These are phyloP conservation scores for Cladophialophora bantiana DNA, from an alignment of 2,329 filamentous ascomycete genomes.

Conservation along the genomic window DNA sequence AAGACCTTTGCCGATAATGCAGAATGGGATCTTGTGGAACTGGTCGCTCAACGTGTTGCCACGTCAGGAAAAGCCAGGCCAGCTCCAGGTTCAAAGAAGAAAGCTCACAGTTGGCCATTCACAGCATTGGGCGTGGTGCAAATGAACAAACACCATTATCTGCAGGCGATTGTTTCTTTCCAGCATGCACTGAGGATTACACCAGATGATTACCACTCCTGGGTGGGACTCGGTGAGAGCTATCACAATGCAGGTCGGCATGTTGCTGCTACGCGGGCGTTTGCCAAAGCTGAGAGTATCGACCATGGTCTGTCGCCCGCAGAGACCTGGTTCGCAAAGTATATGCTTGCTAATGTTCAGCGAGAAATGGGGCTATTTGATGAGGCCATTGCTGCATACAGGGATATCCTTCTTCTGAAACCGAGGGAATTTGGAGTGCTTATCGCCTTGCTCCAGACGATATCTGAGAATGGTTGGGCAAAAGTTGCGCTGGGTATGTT, in stretches of 20 bases:
- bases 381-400: constrained; percentile 78
- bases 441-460: constrained; percentile 85
- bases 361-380: constrained; percentile 91
- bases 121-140: constrained; percentile 92
- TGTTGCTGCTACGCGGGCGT: constrained; percentile 91
- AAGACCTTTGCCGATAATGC: constrained; percentile 84
- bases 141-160: constrained; percentile 90
- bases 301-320: constrained; percentile 67
- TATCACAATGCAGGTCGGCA: constrained; percentile 94
- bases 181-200: constrained; percentile 84
- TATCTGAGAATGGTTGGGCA: constrained; percentile 80
- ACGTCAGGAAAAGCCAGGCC: constrained; percentile 93
- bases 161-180: constrained; percentile 88
- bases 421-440: constrained; percentile 83
- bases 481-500: constrained; percentile 84
- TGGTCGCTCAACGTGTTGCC: constrained; percentile 86
- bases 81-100: constrained; percentile 89
- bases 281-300: constrained; percentile 80
- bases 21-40: constrained; percentile 96
- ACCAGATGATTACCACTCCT: constrained; percentile 90
- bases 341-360: constrained; percentile 95
- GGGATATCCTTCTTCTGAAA: constrained; percentile 71
- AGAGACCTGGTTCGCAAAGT: constrained; percentile 93
- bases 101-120: constrained; percentile 94
- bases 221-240: constrained; percentile 95